Evolutionary conservation across 1,139 yeast genomes (phyloP), one percentile per base, ranked within the genome.

Genomic region (Meyerozyma carpophila): DNA sequence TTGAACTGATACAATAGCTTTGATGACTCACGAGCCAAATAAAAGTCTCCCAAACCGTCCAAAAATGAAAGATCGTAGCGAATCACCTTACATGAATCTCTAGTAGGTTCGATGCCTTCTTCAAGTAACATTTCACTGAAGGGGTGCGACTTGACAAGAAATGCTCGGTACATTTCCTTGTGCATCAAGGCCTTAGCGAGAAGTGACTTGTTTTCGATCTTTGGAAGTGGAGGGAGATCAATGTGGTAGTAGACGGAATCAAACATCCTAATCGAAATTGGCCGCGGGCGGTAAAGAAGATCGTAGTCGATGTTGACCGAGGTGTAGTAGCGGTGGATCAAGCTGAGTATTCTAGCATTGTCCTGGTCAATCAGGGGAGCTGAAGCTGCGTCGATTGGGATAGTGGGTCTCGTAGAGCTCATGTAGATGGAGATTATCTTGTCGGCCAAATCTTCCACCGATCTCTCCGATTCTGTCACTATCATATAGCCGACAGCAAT

Each of bases 41-140:
- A 68, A 47, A 68, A 68, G 52, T 71, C 77, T 0, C 77, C 77
- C 43, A 71, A 60, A 0, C 77, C 77, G 49, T 71, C 77, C 43
- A 68, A 61, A 43, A 70, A 66, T n/a, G 73, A 68, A 36, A 70
- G 58, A 44, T 70, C 75, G 46, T 66, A 60, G 38, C 70, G 54
- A 28, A 66, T 52, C 4, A 65, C 53, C 11, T 52, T 53, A 42
- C 58, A 56, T n/a, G 60, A 56, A 5, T 53, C 55, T 31, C 51
- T 47, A 27, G 57, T 55, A 14, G 59, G 44, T n/a, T 52, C 56
- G 36, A 55, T 53, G 1, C 51, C 54, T 21, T 46, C 29, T 6
- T 37, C 43, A 2, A 41, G 31, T 50, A 71, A 55, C n/a, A 47
- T 45, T n/a, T 48, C 42, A 9, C 65, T 62, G 42, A 71, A 62